Conservation (phyloP, 495 filamentous ascomycete genomes). For the Talaromyces wortmannii region DNA sequence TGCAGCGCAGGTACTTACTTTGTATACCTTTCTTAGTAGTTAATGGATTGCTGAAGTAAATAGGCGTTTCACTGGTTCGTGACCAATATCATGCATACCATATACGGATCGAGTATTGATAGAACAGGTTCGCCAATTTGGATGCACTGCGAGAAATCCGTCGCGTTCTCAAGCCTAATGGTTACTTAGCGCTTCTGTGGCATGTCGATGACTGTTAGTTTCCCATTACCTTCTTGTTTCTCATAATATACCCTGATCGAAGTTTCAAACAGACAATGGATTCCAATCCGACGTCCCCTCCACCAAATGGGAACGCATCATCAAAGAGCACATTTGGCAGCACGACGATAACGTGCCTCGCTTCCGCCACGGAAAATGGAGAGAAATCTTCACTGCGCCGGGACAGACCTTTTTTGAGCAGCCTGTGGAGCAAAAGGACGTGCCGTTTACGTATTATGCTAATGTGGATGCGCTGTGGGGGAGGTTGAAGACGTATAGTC, state of each 20-base stretch:
- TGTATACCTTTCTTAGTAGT: not conserved
- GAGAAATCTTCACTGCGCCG: slow-evolving; percentile 45
- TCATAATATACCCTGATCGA: slow-evolving; percentile 5
- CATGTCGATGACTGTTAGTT: slow-evolving; percentile 58
- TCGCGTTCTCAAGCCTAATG: slow-evolving; percentile 44
- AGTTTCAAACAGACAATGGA: slow-evolving; percentile 37
- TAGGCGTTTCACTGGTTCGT: slow-evolving; percentile 55
- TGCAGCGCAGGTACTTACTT: slow-evolving; percentile 51
- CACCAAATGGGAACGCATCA: slow-evolving; percentile 45
- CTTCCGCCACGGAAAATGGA: slow-evolving; percentile 50
- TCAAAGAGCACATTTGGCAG: slow-evolving; percentile 43
- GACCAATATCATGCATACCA: not conserved
- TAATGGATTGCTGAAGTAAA: not conserved
- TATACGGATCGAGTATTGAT: not conserved
- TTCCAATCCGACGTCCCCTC: slow-evolving; percentile 30
- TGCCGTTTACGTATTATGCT: slow-evolving; percentile 40
- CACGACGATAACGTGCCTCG: slow-evolving; percentile 46
- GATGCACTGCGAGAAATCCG: slow-evolving; percentile 51
- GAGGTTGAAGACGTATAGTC: slow-evolving; percentile 50
- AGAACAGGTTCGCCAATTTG: slow-evolving; percentile 50
- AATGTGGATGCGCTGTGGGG: slow-evolving; percentile 47
- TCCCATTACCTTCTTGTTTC: not conserved
- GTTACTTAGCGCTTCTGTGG: slow-evolving; percentile 55
- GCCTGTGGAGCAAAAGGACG: slow-evolving; percentile 31
- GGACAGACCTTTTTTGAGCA: slow-evolving; percentile 41